phyloP scores from a whole-genome alignment of 352 stramenopile genomes.

The Globisporangium okanoganense region DNA sequence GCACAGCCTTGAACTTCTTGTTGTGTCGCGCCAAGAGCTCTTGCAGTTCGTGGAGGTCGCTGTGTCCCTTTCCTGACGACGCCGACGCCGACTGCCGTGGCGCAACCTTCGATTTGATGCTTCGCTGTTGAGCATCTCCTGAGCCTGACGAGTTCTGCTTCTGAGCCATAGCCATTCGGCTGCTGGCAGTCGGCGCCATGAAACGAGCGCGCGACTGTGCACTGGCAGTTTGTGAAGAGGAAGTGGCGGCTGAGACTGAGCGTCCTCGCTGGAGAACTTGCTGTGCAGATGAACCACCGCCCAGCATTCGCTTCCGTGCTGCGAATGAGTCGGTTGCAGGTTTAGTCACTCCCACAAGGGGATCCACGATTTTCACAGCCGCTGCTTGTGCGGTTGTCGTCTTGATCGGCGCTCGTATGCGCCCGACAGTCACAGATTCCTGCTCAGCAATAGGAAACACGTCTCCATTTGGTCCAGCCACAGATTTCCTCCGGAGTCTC shows the following conservation, averaged over 20 bases:
- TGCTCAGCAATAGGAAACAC: background rate
- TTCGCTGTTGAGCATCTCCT: background rate
- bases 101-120: constrained; percentile 2
- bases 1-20: constrained; percentile 68
- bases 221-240: background rate
- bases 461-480: background rate
- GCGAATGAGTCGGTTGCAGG: background rate
- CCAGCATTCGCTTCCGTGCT: background rate
- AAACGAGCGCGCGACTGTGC: constrained; percentile 7
- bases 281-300: background rate
- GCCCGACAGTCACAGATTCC: background rate
- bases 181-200: constrained; percentile 16
- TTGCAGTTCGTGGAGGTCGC: constrained; percentile 38
- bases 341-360: background rate
- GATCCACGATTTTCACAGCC: background rate
- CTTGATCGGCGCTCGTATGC: constrained; percentile 12
- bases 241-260: background rate
- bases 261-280: background rate
- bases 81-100: background rate
- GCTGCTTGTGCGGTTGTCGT: background rate
- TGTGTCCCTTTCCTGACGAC: background rate
- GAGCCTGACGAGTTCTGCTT: background rate
- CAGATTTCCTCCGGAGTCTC: constrained; percentile 3
- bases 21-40: constrained; percentile 66
- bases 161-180: constrained; percentile 8